Conservation (phyloP, 257 asterid genomes). For the Forsythia viridissima region DNA sequence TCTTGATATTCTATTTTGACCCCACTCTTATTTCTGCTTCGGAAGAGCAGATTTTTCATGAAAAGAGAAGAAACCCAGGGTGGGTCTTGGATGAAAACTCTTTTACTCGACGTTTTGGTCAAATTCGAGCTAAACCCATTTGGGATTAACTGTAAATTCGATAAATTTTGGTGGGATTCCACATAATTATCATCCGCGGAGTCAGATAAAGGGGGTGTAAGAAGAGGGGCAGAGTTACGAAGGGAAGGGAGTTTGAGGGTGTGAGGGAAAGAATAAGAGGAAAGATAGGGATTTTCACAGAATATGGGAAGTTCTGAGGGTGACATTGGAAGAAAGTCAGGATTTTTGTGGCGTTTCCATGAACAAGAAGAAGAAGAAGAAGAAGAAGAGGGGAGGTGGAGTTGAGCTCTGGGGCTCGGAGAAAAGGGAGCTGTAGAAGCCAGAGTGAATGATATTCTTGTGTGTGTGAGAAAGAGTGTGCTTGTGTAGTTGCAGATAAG, state of each 20-base stretch:
- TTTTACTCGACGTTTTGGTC: constrained; percentile 32
- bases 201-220: constrained; percentile 59
- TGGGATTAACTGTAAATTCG: constrained; percentile 43
- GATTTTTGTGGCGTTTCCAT: constrained; percentile 34
- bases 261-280: constrained; percentile 60
- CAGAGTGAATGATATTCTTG: constrained; percentile 34
- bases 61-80: constrained; percentile 82
- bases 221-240: constrained; percentile 42
- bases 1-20: constrained; percentile 65
- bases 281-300: constrained; percentile 35
- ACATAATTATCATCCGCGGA: constrained; percentile 51
- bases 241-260: constrained; percentile 63
- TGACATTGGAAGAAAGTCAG: constrained; percentile 37
- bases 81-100: constrained; percentile 78
- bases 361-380: constrained; percentile 26
- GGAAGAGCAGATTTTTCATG: constrained; percentile 63
- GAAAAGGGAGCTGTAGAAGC: constrained; percentile 69
- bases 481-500: constrained; percentile 20
- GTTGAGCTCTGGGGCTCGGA: constrained; percentile 61
- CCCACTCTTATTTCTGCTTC: constrained; percentile 47
- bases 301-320: constrained; percentile 40
- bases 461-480: neutral
- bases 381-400: constrained; percentile 22
- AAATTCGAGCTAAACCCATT: constrained; percentile 38
- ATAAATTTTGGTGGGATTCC: constrained; percentile 36